Evolutionary conservation across 1,284 basidiomycete genomes (phyloP), one percentile per base, ranked within the genome.

Genomic region (Microbotryum saponariae): DNA sequence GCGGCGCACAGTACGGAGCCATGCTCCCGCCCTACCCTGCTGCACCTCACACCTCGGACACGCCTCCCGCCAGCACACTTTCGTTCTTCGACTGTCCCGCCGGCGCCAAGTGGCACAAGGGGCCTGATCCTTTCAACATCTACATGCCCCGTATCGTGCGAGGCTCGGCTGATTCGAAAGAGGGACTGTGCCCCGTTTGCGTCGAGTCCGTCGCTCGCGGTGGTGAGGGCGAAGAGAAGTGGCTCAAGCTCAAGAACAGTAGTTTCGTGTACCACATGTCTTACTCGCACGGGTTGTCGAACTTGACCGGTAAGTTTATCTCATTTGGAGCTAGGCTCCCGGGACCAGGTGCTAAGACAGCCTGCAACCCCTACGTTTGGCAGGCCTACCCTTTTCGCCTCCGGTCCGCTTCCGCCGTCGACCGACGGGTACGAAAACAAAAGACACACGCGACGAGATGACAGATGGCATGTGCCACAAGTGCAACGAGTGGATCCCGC

Each of bases 121-220:
- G 60, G 6, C n/a, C 55, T 48, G 69, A 60, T 54, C 67, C 68
- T 45, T 68, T 67, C 53, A 87, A 89, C 72, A 76, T 90, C 20
- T 90, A 90, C 71, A 87, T 85, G 0, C 87, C 88, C 7, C 80
- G 88, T 9, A 87, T 86, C 67, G 85, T 87, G 51, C 83, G 82
- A 69, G 88, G 88, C 12, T 79, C 78, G 49, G 86, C 86, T 6
- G 74, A 76, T 0, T 79, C 82, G 14, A 89, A 90, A 76, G 80
- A 84, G 0, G 88, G 88, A 1, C 70, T 89, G 33, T 90, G 88
- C 70, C 87, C 88, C 0, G 81, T 89, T 50, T 90, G 88, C 71
- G 74, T 82, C 50, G 87, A 89, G 74, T 72, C 77, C 37, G 73
- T 72, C 8, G 76, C 76, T 48, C 79, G 86, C 14, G 86, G 87